phyloP scores from a whole-genome alignment of 495 filamentous ascomycete species.

The Aspergillus mulundensis region DNA sequence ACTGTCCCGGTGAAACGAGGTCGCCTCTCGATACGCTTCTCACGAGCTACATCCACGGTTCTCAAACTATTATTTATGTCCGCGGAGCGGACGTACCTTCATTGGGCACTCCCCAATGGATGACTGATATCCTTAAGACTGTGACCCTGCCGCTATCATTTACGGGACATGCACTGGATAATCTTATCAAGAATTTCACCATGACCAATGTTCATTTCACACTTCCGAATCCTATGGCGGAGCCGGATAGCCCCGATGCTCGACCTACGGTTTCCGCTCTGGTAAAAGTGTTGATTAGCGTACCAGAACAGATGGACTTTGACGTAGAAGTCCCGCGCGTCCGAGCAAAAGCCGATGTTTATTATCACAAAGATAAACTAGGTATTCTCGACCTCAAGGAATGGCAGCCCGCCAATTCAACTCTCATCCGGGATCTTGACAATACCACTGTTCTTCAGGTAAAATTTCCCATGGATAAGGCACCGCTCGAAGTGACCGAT shows the following conservation, averaged over 20 bases:
- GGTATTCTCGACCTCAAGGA: constrained; percentile 69
- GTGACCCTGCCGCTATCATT: constrained; percentile 82
- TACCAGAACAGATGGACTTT: constrained; percentile 86
- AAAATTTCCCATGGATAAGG: constrained; percentile 67
- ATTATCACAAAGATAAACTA: constrained; percentile 67
- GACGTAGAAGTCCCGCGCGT: constrained; percentile 69
- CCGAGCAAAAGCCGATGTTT: constrained; percentile 72
- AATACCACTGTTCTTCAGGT: constrained; percentile 61
- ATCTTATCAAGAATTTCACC: constrained; percentile 80
- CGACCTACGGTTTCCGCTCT: constrained; percentile 76
- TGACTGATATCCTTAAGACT: constrained; percentile 71
- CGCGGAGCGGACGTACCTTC: constrained; percentile 67
- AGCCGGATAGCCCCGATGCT: constrained; percentile 68
- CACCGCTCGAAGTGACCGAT: constrained; percentile 77
- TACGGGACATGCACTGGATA: constrained; percentile 72
- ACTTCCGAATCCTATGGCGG: constrained; percentile 71
- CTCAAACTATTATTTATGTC: constrained; percentile 72
- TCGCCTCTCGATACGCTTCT: constrained; percentile 87
- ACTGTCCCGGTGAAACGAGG: constrained; percentile 67
- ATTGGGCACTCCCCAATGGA: constrained; percentile 69
- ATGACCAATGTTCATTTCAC: constrained; percentile 78
- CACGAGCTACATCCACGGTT: constrained; percentile 73
- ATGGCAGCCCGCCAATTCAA: constrained; percentile 87
- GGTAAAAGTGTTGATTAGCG: constrained; percentile 66
- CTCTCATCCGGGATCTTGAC: constrained; percentile 52